These are phyloP conservation scores for Pythium graminicola DNA, from an alignment of 352 stramenopile genomes.

Conservation along the genomic window DNA sequence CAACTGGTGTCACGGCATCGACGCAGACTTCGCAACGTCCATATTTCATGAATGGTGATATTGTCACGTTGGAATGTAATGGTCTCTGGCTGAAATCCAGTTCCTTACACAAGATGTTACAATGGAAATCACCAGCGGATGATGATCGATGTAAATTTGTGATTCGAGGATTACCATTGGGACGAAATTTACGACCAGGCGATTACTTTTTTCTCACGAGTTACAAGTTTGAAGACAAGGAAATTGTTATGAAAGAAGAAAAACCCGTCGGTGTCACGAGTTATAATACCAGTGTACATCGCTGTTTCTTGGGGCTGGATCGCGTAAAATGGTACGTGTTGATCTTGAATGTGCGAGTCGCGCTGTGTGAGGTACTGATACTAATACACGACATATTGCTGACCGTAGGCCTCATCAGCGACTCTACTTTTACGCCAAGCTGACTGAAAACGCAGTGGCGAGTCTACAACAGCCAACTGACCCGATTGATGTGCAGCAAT, in stretches of 20 bases:
- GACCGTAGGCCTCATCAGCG: conserved; percentile 42
- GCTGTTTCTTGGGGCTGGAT: conserved; percentile 76
- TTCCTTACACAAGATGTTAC: conserved; percentile 75
- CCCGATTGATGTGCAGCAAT: conserved; percentile 46
- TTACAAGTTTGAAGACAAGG: conserved; percentile 84
- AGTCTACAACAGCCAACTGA: conserved; percentile 54
- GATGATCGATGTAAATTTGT: conserved; percentile 85
- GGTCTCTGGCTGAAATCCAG: conserved; percentile 73
- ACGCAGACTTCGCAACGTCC: conserved; percentile 31
- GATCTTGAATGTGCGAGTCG: background rate
- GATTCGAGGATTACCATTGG: conserved; percentile 66
- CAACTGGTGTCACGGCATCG: background rate
- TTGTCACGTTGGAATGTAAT: conserved; percentile 85
- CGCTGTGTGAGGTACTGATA: too few species aligned
- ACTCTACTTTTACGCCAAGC: conserved; percentile 76
- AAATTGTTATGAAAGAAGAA: conserved; percentile 76
- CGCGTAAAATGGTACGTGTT: conserved; percentile 77
- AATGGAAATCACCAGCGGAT: conserved; percentile 81
- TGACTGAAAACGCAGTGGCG: conserved; percentile 68
- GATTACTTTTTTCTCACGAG: conserved; percentile 87
- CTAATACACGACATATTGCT: too few species aligned
- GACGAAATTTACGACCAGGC: conserved; percentile 58
- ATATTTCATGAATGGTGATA: conserved; percentile 79
- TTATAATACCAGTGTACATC: conserved; percentile 82
- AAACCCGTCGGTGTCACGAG: conserved; percentile 67